Percentiles rank a stretch among this genome's conserved stretches.
phyloP scores from a whole-genome alignment of 169 alveolate genomes.

The Cryptosporidium canis region DNA sequence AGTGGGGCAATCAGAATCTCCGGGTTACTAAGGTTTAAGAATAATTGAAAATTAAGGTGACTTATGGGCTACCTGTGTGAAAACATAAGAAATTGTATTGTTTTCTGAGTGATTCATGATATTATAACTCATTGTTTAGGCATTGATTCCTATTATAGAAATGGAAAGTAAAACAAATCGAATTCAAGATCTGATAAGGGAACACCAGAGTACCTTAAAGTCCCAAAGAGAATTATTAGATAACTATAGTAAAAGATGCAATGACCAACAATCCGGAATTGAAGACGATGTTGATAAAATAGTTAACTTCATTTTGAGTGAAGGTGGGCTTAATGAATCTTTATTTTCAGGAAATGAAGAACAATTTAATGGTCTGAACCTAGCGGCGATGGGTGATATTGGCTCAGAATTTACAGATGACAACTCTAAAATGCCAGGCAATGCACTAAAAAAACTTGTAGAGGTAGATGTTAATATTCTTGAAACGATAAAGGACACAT shows the following conservation, averaged over 20 bases:
- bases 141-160: neutral
- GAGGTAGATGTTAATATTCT: slow-evolving; percentile 40
- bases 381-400: neutral
- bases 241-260: neutral
- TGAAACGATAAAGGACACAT: slow-evolving; percentile 32
- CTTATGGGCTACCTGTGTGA: too few relatives aligned
- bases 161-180: slow-evolving; percentile 39
- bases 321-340: slow-evolving; percentile 36
- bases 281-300: slow-evolving; percentile 57
- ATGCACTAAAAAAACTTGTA: neutral
- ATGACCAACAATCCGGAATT: neutral
- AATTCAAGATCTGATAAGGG: slow-evolving; percentile 49
- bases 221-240: slow-evolving; percentile 50
- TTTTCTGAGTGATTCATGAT: neutral
- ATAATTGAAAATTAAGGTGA: neutral
- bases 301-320: slow-evolving; percentile 30
- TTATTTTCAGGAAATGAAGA: slow-evolving; percentile 17
- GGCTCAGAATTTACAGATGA: neutral
- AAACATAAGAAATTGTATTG: neutral
- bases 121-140: neutral
- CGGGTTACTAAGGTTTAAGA: too few relatives aligned
- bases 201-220: slow-evolving; percentile 52
- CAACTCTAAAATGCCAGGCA: neutral
- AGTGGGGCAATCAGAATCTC: neutral
- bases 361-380: slow-evolving; percentile 1